These are phyloP conservation scores for Coprinopsis strossmayeri DNA, from an alignment of 768 basidiomycete genomes.

Conservation along the genomic window DNA sequence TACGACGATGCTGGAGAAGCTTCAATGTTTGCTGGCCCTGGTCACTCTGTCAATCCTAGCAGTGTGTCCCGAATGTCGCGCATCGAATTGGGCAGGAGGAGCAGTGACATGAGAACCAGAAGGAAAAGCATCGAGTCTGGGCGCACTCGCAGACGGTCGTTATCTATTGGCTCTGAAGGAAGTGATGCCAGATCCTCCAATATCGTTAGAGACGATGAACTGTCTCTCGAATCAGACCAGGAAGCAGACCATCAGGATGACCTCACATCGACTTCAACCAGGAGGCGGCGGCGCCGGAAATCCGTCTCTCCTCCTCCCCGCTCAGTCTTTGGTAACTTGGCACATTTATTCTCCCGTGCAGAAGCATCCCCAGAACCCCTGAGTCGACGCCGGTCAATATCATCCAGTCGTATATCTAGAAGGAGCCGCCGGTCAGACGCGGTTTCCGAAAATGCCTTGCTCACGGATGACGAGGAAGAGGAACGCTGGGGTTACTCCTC, in stretches of 20 bases:
- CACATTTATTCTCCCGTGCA: constrained; percentile 55
- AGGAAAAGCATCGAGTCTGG: constrained; percentile 46
- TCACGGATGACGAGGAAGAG: constrained; percentile 49
- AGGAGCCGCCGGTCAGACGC: constrained; percentile 50
- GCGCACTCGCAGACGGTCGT: constrained; percentile 15
- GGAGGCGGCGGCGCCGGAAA: constrained; percentile 24
- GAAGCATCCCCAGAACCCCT: constrained; percentile 32
- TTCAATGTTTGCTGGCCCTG: constrained; percentile 74
- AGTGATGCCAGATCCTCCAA: constrained; percentile 39
- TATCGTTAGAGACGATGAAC: constrained; percentile 34
- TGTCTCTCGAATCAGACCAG: constrained; percentile 14
- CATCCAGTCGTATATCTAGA: constrained; percentile 47
- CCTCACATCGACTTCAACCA: constrained; percentile 14
- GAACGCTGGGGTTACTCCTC: constrained; percentile 95
- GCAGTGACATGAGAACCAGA: constrained; percentile 50
- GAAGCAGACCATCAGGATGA: constrained; percentile 19
- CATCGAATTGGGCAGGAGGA: constrained; percentile 45
- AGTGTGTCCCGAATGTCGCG: constrained; percentile 78
- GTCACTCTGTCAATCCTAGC: constrained; percentile 65
- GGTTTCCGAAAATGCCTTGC: constrained; percentile 53
- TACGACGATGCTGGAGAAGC: constrained; percentile 58
- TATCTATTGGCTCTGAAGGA: constrained; percentile 19
- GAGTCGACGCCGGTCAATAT: constrained; percentile 47
- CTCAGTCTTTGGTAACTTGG: constrained; percentile 58
- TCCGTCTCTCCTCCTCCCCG: constrained; percentile 31